phyloP scores from a whole-genome alignment of 164 flowering plant species.

The Umbilicus rupestris region DNA sequence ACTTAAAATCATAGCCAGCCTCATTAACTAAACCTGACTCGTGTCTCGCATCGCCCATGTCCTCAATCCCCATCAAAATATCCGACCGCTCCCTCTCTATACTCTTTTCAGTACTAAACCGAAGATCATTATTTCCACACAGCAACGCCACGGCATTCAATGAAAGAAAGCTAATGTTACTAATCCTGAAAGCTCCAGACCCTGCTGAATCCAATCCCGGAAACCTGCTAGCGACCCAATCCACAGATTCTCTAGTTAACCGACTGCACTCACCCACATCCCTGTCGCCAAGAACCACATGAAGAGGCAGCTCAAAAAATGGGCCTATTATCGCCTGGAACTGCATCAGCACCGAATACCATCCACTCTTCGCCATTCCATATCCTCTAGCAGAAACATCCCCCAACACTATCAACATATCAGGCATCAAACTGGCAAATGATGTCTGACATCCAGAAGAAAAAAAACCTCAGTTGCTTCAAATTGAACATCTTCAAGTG shows the following conservation, averaged over 20 bases:
- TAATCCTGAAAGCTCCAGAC: conserved; percentile 50
- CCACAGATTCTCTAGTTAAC: conserved; percentile 25
- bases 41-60: conserved; percentile 1
- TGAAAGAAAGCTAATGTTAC: conserved; percentile 55
- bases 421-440: conserved; percentile 47
- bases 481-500: no score
- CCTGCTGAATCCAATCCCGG: conserved; percentile 61
- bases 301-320: conserved; percentile 45
- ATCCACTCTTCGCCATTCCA: conserved; percentile 32
- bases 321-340: conserved; percentile 50
- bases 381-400: conserved; percentile 62
- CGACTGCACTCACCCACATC: conserved; percentile 50
- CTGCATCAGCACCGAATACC: conserved; percentile 50
- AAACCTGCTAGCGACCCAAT: conserved; percentile 33
- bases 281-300: conserved; percentile 61
- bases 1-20: conserved; percentile 13
- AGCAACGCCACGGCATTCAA: conserved; percentile 61
- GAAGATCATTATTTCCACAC: conserved; percentile 46
- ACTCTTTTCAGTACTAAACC: conserved; percentile 44
- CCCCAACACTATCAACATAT: conserved; percentile 64
- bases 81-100: conserved; percentile 49
- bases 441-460: conserved; percentile 42
- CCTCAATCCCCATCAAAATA: conserved; percentile 18
- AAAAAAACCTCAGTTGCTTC: neutral
- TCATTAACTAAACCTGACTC: conserved; percentile 9